Evolutionary conservation across 2,329 filamentous ascomycete species (phyloP), one percentile per base, ranked within the genome.

Genomic region (Talaromyces atroroseus): DNA sequence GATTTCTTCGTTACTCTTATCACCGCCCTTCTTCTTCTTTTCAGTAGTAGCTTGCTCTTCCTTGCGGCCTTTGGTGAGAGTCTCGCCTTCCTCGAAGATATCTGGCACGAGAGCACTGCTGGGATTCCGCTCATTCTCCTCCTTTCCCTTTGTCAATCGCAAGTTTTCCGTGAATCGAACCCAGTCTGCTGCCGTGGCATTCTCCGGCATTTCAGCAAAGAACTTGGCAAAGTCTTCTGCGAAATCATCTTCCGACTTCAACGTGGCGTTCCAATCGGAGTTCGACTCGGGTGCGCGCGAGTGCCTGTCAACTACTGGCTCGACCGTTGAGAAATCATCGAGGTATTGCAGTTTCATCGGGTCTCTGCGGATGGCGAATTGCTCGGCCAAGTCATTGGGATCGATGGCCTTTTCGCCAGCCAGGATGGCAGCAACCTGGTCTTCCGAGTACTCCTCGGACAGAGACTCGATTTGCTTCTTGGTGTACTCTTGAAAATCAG

Each of bases 401-500:
- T 88, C 81, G 69, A 96, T 85, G 62, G 88, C 84, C 59, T 81
- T 76, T 74, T 96, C 92, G 65, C 87, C 91, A 49, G 88, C 88
- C 74, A 88, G 80, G 68, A 97, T 84, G 57, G 91, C 90, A 56
- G 83, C 84, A 64, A 95, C 79, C 76, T 97, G 92, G 69, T 87
- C 84, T 16, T 86, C 80, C 0, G 90, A 89, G 78, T 96, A 97
- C 64, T 82, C 82, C 66, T 83, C 75, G 58, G 74, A 73, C 57
- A 96, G 79, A 20, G 74, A 66, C 58, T 80, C 78, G 66, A 83
- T 82, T 68, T 94, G 86, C 61, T 85, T 80, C 42, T 80, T 74
- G 14, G 83, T 84, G 75, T 91, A 94, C 14, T 82, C 77, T 60
- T 84, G 80, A 61, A 70, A 69, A 49, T 73, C 59, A 20, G 63